These are phyloP conservation scores for Talaromyces proteolyticus DNA, from an alignment of 495 filamentous ascomycete genomes.

Conservation along the genomic window DNA sequence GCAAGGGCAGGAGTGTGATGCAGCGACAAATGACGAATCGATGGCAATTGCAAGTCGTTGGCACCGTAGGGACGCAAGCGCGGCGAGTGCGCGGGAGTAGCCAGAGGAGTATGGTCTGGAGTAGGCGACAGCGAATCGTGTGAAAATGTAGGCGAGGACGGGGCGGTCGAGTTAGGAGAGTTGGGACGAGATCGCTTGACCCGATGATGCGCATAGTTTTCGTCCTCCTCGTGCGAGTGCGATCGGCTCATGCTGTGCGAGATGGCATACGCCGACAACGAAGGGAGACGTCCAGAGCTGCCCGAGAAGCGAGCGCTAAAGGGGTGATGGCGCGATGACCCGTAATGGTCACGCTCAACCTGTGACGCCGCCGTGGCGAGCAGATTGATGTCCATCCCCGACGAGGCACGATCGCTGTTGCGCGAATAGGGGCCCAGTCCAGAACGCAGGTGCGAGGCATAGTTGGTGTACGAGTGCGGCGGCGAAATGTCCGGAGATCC, in stretches of 20 bases:
- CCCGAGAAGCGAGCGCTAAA: slow-evolving; percentile 51
- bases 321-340: slow-evolving; percentile 42
- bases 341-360: slow-evolving; percentile 73
- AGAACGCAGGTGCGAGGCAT: slow-evolving; percentile 58
- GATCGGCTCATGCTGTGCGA: slow-evolving; percentile 82
- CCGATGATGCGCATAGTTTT: slow-evolving; percentile 61
- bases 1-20: slow-evolving; percentile 85
- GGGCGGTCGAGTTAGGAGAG: slow-evolving; percentile 90
- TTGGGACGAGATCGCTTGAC: slow-evolving; percentile 86
- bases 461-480: slow-evolving; percentile 80
- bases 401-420: slow-evolving; percentile 38
- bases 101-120: slow-evolving; percentile 92
- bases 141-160: slow-evolving; percentile 96
- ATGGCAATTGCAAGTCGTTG: slow-evolving; percentile 71
- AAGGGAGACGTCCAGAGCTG: slow-evolving; percentile 58
- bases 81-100: slow-evolving; percentile 92
- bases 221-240: slow-evolving; percentile 82
- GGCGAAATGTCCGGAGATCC: slow-evolving; percentile 95
- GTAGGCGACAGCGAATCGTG: slow-evolving; percentile 95
- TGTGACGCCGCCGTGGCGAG: slow-evolving; percentile 87
- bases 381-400: slow-evolving; percentile 74
- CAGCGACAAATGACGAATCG: slow-evolving; percentile 81
- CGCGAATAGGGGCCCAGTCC: slow-evolving; percentile 62
- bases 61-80: slow-evolving; percentile 71
- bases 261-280: slow-evolving; percentile 75